Base-by-base conservation (phyloP, 805 yeast genomes). In the Spathaspora sp. region DNA sequence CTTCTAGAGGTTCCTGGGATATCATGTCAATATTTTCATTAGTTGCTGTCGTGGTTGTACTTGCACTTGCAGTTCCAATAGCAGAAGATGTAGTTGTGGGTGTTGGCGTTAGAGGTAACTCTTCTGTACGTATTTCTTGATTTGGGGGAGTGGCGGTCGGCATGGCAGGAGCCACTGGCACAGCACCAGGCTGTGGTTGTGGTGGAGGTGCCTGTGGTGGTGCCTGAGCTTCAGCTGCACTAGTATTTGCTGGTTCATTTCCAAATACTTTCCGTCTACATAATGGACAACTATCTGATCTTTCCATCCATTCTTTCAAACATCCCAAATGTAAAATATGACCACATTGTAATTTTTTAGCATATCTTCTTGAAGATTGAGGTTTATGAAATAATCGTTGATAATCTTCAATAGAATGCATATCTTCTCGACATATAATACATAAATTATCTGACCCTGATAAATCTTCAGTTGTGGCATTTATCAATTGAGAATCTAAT, bases 221-320 rank as follows among this genome's bases (percentile, higher is more conserved):
- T 32, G 38, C 16, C 14, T 9, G 38, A 14, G 40, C 3, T 35
- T 14, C 9, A 9, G 40, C 3, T 35, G 40, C 16, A 23, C 26
- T 6, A 23, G 26, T 23, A 23, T 6, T 23, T 35, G 12, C 5
- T 9, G 40, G 17, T 5, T 20, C 14, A n/a, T 20, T 20, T 19
- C 17, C 49, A 54, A 74, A 73, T 6, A 90, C 96, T 10, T 83
- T 80, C 29, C 85, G 75, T 54, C 97, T 76, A 66, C 99, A 94
- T 49, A 92, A 82, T 1, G 99, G 99, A 71, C 99, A 94, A n/a
- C 82, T 81, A 58, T 86, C 93, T 0, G 97, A 89, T 57, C 96
- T 79, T 62, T 89, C 96, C 58, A 94, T 75, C 99, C 99, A 94
- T 57, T 87, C 86, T 61, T 89, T 87, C 55, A 94, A 76, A 66